Conservation (phyloP, 192 early-diverging fungal genomes). For the Podila epigama region DNA sequence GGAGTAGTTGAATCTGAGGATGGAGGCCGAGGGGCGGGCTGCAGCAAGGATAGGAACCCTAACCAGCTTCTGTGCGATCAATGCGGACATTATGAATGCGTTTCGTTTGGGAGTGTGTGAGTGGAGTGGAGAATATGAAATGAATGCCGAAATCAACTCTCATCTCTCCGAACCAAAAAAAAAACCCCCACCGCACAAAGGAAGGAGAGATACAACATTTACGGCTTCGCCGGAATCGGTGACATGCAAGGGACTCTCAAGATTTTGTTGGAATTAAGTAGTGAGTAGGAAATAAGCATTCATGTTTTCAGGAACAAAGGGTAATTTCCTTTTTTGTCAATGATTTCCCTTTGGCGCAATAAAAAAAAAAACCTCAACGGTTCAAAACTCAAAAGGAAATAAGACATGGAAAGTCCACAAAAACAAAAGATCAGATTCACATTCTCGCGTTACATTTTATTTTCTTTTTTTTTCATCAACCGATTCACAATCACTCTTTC, state of each 20-base stretch:
- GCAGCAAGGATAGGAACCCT: conserved; percentile 16
- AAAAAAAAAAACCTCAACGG: too few species aligned
- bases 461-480: neutral
- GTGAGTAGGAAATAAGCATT: neutral
- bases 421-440: too few species aligned
- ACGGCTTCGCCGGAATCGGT: too few species aligned
- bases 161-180: neutral
- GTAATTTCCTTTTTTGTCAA: neutral
- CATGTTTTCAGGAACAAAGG: neutral
- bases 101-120: neutral
- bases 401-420: too few species aligned
- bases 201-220: too few species aligned
- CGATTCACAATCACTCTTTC: neutral
- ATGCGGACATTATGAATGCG: conserved; percentile 24
- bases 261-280: too few species aligned
- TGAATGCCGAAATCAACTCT: neutral
- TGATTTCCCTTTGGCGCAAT: too few species aligned
- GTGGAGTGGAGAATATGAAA: conserved; percentile 8
- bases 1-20: conserved; percentile 16
- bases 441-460: too few species aligned
- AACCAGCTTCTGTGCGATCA: conserved; percentile 29
- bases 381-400: too few species aligned
- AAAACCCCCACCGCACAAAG: too few species aligned
- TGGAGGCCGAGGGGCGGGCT: conserved; percentile 2
- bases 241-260: too few species aligned